Base-by-base conservation (phyloP, 2,329 filamentous ascomycete species). In the Ceratocystis eucalypticola region DNA sequence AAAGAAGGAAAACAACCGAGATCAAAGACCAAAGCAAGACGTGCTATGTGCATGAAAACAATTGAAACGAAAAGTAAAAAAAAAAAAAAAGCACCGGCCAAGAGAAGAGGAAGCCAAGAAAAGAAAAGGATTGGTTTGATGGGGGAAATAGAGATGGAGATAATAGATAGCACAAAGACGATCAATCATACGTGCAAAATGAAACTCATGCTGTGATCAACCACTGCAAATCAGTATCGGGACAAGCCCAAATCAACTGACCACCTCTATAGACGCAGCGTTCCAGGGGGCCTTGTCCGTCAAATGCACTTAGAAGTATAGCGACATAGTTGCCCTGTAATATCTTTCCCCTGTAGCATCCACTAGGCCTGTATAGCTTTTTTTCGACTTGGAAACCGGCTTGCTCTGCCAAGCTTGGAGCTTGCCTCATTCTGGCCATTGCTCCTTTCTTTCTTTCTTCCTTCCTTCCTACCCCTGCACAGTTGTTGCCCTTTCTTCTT, bases 351-450 rank as follows among this genome's bases (percentile, higher is more conserved):
- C 37, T 41, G 37, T 41, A 41, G 37, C 37, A 41, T 12, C 10
- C 37, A 15, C 37, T 12, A 15, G 37, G 3, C 37, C 37, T 41
- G 37, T 41, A 15, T 41, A 12, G 37, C 37, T 41, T 41, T 41
- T 41, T 41, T 41, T 41, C 10, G 37, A 41, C 37, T 41, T 15
- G 37, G 8, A 41, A 41, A 12, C 37, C 8, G 8, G 33, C 33
- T 37, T 37, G 33, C 37, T 41, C 53, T 59, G 55, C 55, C 55
- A 59, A 59, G 55, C 55, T 33, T 59, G 55, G 55, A 33, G 61
- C 45, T 50, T 63, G 61, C 61, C 61, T 50, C 44, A 45, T 62
- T 62, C 45, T 62, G 61, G 61, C 28, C 28, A 62, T 46, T 62
- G 61, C 61, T 62, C 61, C 61, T 62, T 62, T 25, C 33, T 22